Evolutionary conservation across 768 basidiomycete genomes (phyloP), one percentile per base, ranked within the genome.

Genomic region (Tylopilus felleus): DNA sequence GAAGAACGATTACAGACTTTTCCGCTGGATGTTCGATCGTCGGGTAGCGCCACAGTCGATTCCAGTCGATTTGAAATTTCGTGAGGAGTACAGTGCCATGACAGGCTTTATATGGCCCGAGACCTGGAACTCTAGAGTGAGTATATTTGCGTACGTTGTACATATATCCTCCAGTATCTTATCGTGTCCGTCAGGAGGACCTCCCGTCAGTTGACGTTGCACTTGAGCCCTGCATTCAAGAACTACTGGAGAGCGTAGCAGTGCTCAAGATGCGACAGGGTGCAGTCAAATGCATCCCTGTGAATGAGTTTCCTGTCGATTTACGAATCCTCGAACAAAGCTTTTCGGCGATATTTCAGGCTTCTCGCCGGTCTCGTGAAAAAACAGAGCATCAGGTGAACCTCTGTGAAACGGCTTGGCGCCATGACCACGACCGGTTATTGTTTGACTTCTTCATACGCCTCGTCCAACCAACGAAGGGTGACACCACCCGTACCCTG

Each of bases 1-100:
- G 41, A 22, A 44, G 8, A 17, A 42, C 7, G 51, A 56, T 12
- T 2, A 39, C 19, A 16, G 52, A 9, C 19, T 57, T 21, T 57
- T 53, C 47, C 47, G 42, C 3, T 57, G 55, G 55, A 57, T 57
- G 55, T 57, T 57, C 2, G 55, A 57, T 39, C 55, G 55, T 21
- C 47, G 28, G 10, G 51, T 57, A 9, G 35, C 45, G 16, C 56
- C 56, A 8, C 56, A 49, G 31, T 45, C 39, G 2, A 23, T 56
- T 8, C 27, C 52, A 35, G 46, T 38, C 3, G 52, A 55, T 49
- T n/a, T n/a, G 5, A 29, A 40, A 1, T 57, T 57, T 21, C 25
- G 38, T 8, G 43, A 55, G 29, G 43, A 49, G 8, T 57, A 54
- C 36, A 10, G 4, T 1, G 8, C 17, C 22, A 55, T 55, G 56